Evolutionary conservation across 75 land plant genomes (phyloP).

Genomic region (Isoetes taiwanensis): DNA sequence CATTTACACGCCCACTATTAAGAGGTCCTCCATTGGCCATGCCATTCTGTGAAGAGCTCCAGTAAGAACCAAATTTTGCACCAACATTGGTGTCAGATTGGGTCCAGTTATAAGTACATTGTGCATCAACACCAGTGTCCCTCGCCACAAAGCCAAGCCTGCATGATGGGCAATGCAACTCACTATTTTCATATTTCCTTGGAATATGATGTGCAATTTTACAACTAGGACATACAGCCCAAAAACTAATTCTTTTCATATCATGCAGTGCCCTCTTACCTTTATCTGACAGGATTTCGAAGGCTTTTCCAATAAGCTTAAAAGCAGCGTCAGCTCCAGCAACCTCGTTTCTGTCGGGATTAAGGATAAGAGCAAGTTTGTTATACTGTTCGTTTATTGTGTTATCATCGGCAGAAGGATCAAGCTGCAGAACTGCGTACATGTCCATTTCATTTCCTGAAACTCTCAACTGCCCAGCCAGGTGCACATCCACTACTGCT

Average conservation of each 20-base stretch:
- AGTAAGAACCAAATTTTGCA: no score
- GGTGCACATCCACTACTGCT: slow-evolving; percentile 44
- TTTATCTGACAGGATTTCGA: slow-evolving; percentile 70
- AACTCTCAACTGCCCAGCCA: slow-evolving; percentile 37
- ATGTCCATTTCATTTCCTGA: slow-evolving; percentile 49
- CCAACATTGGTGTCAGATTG: no score
- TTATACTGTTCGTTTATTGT: slow-evolving; percentile 57
- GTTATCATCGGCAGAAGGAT: slow-evolving; percentile 48
- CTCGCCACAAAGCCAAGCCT: slow-evolving; percentile 45
- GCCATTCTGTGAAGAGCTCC: no score
- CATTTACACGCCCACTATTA: no score
- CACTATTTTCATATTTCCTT: slow-evolving; percentile 36
- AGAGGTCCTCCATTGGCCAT: no score
- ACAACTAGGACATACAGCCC: slow-evolving; percentile 62
- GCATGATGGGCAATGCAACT: slow-evolving; percentile 50
- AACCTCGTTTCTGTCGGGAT: slow-evolving; percentile 84
- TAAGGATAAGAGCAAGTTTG: slow-evolving; percentile 62
- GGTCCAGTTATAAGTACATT: slow-evolving; percentile 11
- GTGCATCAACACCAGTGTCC: slow-evolving; percentile 44
- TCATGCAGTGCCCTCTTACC: slow-evolving; percentile 45
- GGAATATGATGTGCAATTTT: slow-evolving; percentile 61
- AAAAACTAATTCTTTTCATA: slow-evolving; percentile 45
- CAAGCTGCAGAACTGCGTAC: slow-evolving; percentile 57
- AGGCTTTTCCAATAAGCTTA: slow-evolving; percentile 65
- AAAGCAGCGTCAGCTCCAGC: slow-evolving; percentile 82